Evolutionary conservation across 768 basidiomycete genomes (phyloP).

Genomic region (Trametes maxima): DNA sequence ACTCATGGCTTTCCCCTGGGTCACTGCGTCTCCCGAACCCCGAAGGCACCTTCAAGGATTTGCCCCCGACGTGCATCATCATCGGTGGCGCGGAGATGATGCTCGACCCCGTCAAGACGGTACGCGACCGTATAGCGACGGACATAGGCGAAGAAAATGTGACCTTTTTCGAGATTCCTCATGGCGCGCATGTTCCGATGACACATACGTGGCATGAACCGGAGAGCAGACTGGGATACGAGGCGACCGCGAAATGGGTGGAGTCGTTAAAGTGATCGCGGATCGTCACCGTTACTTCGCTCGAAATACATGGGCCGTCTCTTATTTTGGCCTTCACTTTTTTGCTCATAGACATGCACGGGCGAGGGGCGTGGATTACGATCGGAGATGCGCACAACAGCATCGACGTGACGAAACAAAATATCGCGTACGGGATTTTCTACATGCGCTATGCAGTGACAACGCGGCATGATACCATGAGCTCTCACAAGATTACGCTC

Average conservation of each 20-base stretch:
- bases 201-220: slow-evolving; percentile 10
- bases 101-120: slow-evolving; percentile 31
- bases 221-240: slow-evolving; percentile 3
- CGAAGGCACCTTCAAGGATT: slow-evolving; percentile 22
- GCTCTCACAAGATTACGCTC: no score
- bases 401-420: no score
- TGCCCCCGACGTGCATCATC: slow-evolving; percentile 33
- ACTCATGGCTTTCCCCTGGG: slow-evolving; percentile 17
- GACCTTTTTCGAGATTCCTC: slow-evolving; percentile 4
- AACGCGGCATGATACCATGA: no score
- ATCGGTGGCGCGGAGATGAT: slow-evolving; percentile 34
- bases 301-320: not conserved
- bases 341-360: no score
- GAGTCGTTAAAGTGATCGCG: not conserved
- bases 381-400: no score
- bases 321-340: no score
- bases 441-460: no score
- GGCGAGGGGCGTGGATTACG: no score
- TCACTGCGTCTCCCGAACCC: not conserved
- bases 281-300: no score
- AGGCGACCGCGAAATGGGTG: not conserved
- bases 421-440: no score
- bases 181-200: slow-evolving; percentile 6
- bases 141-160: slow-evolving; percentile 27
- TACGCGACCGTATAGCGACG: slow-evolving; percentile 28